phyloP scores from a whole-genome alignment of 75 land plant genomes.

The Picea glauca region DNA sequence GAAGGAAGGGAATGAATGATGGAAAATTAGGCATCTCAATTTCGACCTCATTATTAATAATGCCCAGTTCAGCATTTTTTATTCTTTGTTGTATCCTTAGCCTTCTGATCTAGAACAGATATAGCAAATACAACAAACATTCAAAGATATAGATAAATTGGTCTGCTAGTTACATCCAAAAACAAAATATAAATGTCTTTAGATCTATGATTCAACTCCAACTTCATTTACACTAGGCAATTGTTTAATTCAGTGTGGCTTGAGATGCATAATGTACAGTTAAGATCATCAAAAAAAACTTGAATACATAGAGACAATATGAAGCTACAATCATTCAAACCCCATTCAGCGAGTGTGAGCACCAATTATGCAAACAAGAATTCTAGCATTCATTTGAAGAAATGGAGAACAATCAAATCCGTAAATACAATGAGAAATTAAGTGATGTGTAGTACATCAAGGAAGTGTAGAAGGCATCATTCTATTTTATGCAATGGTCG shows the following conservation, averaged over 20 bases:
- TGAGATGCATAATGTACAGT: neutral
- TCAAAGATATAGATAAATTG: neutral
- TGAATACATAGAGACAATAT: neutral
- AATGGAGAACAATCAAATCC: too few relatives aligned
- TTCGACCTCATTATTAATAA: slow-evolving; percentile 52
- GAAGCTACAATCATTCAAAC: too few relatives aligned
- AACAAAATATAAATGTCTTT: neutral
- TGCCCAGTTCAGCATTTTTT: slow-evolving; percentile 80
- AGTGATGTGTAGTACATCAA: too few relatives aligned
- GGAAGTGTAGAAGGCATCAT: too few relatives aligned
- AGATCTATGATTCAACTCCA: neutral
- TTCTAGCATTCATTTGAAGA: too few relatives aligned
- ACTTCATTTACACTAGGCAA: neutral
- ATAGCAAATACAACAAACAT: neutral
- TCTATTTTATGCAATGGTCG: too few relatives aligned
- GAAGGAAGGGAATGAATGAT: slow-evolving; percentile 94
- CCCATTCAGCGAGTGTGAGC: too few relatives aligned
- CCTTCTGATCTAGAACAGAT: slow-evolving; percentile 64
- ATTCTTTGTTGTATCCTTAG: slow-evolving; percentile 93
- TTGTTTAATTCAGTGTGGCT: neutral
- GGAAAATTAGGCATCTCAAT: slow-evolving; percentile 92
- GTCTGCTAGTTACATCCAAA: too few relatives aligned
- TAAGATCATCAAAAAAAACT: neutral
- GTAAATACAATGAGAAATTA: too few relatives aligned
- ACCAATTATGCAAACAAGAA: too few relatives aligned